Conservation (phyloP, 2,329 filamentous ascomycete genomes). For the Alternaria hordeiaustralica region DNA sequence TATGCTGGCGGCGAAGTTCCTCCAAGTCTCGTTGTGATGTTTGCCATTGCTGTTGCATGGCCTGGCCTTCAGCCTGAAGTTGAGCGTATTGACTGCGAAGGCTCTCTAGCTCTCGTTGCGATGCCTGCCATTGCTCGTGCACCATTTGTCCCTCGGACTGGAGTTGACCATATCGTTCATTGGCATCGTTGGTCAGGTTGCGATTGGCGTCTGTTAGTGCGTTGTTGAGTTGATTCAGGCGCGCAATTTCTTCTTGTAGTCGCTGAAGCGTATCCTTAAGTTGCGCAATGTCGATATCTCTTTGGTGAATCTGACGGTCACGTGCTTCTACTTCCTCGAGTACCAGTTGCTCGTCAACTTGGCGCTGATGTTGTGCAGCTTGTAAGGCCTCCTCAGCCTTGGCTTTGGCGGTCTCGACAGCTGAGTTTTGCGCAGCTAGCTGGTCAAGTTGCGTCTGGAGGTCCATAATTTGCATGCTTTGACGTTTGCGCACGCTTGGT, state of each 20-base stretch:
- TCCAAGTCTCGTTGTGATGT: slow-evolving; percentile 73
- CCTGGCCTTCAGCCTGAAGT: slow-evolving; percentile 69
- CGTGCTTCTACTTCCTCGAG: slow-evolving; percentile 66
- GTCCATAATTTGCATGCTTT: slow-evolving; percentile 94
- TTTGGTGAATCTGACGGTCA: slow-evolving; percentile 75
- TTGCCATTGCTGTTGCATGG: slow-evolving; percentile 61
- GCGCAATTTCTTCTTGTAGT: slow-evolving; percentile 80
- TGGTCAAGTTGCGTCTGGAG: slow-evolving; percentile 86
- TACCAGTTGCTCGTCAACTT: slow-evolving; percentile 58
- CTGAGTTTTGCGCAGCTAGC: slow-evolving; percentile 81
- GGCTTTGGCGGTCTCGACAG: slow-evolving; percentile 74
- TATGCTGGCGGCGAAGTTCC: slow-evolving; percentile 68
- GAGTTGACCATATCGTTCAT: slow-evolving; percentile 71
- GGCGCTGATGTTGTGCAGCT: slow-evolving; percentile 60
- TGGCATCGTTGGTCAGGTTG: slow-evolving; percentile 77
- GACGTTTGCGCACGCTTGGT: slow-evolving; percentile 93
- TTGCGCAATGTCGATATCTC: slow-evolving; percentile 84
- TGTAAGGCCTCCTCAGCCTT: slow-evolving; percentile 71
- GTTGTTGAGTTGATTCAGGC: slow-evolving; percentile 82
- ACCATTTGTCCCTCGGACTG: slow-evolving; percentile 48
- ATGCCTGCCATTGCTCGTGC: background rate
- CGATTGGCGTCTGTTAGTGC: slow-evolving; percentile 78
- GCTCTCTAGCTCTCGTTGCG: background rate
- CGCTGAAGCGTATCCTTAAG: slow-evolving; percentile 80
- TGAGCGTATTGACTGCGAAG: slow-evolving; percentile 62